Conservation (phyloP, 2,329 filamentous ascomycete genomes). For the Calonectria henricotiae region DNA sequence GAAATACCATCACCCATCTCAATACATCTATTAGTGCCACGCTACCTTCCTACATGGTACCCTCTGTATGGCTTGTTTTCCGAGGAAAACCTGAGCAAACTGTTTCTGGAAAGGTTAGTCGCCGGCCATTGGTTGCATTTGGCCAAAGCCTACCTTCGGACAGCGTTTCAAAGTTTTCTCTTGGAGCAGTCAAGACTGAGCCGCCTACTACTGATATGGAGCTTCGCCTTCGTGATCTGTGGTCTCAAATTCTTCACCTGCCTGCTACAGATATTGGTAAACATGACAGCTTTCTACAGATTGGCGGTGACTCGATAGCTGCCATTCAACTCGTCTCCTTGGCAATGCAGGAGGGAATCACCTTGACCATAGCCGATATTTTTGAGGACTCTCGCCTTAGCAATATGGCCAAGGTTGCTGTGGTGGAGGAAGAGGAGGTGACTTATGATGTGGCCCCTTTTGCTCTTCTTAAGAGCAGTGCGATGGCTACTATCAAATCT, state of each 20-base stretch:
- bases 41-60: constrained; percentile 45
- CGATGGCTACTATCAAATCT: neutral
- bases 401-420: constrained; percentile 11
- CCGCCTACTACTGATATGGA: neutral
- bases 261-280: constrained; percentile 51
- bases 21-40: constrained; percentile 27
- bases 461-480: constrained; percentile 4
- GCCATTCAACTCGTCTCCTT: constrained; percentile 46
- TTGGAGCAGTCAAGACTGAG: constrained; percentile 24
- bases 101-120: constrained; percentile 44
- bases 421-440: constrained; percentile 1
- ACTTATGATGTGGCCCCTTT: constrained; percentile 14
- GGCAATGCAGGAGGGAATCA: constrained; percentile 30
- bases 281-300: constrained; percentile 47
- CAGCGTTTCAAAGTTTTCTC: constrained; percentile 3
- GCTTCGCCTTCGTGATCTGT: constrained; percentile 19
- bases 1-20: constrained; percentile 13
- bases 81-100: constrained; percentile 41
- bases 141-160: constrained; percentile 8
- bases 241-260: constrained; percentile 35
- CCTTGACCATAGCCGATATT: constrained; percentile 30
- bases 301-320: constrained; percentile 50
- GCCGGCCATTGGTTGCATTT: constrained; percentile 29
- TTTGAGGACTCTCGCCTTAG: constrained; percentile 25
- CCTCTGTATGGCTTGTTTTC: constrained; percentile 35